Evolutionary conservation across 345 rosid genomes (phyloP), one percentile per base, ranked within the genome.

Genomic region (Brassica nigra): DNA sequence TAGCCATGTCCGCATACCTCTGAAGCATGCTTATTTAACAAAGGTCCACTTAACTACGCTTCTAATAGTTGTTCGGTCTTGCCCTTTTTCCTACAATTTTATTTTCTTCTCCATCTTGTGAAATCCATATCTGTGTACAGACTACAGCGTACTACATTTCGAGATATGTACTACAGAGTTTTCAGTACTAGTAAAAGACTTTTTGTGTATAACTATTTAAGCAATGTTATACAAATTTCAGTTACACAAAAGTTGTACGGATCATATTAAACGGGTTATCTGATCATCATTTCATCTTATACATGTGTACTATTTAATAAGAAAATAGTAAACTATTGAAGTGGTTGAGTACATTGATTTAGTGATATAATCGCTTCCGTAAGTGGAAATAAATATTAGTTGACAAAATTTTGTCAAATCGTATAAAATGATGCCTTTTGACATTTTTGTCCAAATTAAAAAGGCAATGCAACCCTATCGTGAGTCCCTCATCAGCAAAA

Each of bases 21-120:
- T 23, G 27, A 23, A 62, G 58, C 78, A 79, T 68, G 70, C 75
- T 16, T 59, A 6, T 59, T 59, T 39, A 23, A 78, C 37, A 73
- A 31, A 20, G 3, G 69, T 59, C 78, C 77, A 72, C 77, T 73
- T 78, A 33, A 14, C 44, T 54, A 36, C 10, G 31, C 27, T 59
- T 66, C 34, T 28, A 62, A 33, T 62, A 70, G 63, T 27, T 77
- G 4, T 31, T 16, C 52, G 10, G 31, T n/a, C 4, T 67, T 36
- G 2, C 36, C 61, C 8, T 28, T 55, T 42, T 66, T 23, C 20
- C 29, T 23, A 5, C 1, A 20, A 20, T 4, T 27, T 61, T 27
- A 59, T 59, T 27, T 4, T 20, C 12, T 69, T 77, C 63, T 70
- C 9, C 20, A 70, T 27, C 65, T 52, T 36, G 58, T 64, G 39